phyloP scores from a whole-genome alignment of 2,329 filamentous ascomycete species.

The Zalaria obscura region DNA sequence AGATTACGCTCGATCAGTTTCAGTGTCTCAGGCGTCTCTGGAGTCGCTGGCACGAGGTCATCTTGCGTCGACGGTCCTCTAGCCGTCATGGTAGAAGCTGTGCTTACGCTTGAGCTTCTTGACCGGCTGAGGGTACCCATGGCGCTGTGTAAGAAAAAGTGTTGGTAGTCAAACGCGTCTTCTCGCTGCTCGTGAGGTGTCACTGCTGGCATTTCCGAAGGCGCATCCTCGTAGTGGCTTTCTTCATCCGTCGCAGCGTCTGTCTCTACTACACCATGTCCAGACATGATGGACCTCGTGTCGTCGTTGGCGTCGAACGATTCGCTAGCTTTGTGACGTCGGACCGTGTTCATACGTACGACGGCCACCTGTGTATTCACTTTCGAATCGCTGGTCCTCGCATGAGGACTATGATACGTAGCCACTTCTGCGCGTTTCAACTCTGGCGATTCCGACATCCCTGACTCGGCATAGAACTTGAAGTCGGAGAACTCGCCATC shows the following conservation, averaged over 20 bases:
- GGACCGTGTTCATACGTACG: too few species aligned
- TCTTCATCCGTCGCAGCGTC: not conserved
- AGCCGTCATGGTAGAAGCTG: conserved; percentile 38
- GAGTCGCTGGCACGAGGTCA: conserved; percentile 12
- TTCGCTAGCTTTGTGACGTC: too few species aligned
- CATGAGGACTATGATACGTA: too few species aligned
- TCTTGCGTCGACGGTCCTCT: conserved; percentile 13
- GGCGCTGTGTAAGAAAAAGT: conserved; percentile 88
- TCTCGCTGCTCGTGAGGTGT: conserved; percentile 72
- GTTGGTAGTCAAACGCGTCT: conserved; percentile 92
- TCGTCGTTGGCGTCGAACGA: too few species aligned
- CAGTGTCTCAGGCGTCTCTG: conserved; percentile 18
- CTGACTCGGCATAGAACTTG: too few species aligned
- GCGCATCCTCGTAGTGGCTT: not conserved
- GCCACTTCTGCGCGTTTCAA: too few species aligned
- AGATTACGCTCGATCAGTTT: conserved; percentile 19
- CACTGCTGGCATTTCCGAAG: not conserved
- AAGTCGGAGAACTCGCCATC: too few species aligned
- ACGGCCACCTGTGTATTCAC: too few species aligned
- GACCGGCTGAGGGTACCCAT: conserved; percentile 60
- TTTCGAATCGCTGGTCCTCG: too few species aligned
- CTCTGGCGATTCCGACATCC: too few species aligned
- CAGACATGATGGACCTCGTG: too few species aligned
- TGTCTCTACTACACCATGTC: too few species aligned
- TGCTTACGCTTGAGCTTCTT: conserved; percentile 36